A percentile compares a stretch with the other conserved stretches of the same genome.
Conservation (phyloP, 2,329 filamentous ascomycete genomes). For the Thelonectria olida region DNA sequence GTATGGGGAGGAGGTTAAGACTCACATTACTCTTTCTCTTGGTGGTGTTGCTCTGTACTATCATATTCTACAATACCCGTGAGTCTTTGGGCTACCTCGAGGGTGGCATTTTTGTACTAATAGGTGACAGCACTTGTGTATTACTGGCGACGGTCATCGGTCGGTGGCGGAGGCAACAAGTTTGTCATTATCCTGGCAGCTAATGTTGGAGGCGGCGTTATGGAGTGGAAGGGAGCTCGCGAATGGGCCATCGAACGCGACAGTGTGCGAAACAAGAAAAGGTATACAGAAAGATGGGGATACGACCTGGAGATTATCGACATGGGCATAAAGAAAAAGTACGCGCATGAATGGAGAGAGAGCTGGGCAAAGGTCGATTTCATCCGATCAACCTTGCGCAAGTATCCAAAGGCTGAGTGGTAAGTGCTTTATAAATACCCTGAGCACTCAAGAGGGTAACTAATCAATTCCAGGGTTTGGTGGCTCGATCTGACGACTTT, state of each 20-base stretch:
- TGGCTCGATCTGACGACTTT: conserved; percentile 98
- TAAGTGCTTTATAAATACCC: conserved; percentile 56
- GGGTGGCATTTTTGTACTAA: neutral
- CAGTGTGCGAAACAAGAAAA: conserved; percentile 93
- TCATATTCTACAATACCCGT: conserved; percentile 77
- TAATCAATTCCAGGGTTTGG: conserved; percentile 83
- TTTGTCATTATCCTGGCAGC: conserved; percentile 93
- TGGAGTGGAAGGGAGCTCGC: conserved; percentile 97
- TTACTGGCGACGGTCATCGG: conserved; percentile 75
- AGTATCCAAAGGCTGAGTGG: conserved; percentile 97
- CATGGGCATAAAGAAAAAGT: conserved; percentile 98
- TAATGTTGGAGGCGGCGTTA: conserved; percentile 95
- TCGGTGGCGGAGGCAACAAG: conserved; percentile 86
- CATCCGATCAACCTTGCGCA: conserved; percentile 85
- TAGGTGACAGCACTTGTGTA: conserved; percentile 57
- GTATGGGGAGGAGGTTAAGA: conserved; percentile 72
- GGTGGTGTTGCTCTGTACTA: conserved; percentile 67
- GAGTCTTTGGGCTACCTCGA: neutral
- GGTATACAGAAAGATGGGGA: conserved; percentile 87
- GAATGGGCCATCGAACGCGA: conserved; percentile 99
- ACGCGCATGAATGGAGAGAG: conserved; percentile 98
- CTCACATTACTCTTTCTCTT: conserved; percentile 68
- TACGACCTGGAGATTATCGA: conserved; percentile 97
- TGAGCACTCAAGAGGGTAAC: neutral
- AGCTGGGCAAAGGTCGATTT: conserved; percentile 99